Evolutionary conservation across 73 alveolate genomes (phyloP).

Genomic region (Halteria grandinella): DNA sequence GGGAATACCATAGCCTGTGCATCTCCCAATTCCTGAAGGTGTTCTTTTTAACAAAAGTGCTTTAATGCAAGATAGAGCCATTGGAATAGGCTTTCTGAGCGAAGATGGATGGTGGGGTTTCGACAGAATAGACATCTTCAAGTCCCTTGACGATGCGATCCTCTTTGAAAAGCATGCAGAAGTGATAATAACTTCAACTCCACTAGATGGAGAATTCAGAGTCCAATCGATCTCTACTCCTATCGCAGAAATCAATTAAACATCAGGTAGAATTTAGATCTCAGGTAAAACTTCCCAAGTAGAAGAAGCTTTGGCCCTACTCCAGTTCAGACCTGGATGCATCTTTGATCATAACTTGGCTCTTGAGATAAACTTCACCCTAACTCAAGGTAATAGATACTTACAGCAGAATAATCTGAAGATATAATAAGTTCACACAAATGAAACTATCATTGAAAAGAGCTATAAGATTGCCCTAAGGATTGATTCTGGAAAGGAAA

Average conservation of each 20-base stretch:
- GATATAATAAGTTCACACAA: no score
- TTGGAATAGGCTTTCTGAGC: slow-evolving; percentile 26
- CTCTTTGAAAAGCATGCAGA: no score
- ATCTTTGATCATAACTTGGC: background rate
- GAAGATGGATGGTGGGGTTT: slow-evolving; percentile 55
- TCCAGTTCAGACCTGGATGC: slow-evolving; percentile 43
- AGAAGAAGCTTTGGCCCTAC: background rate
- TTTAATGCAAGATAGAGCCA: slow-evolving; percentile 13
- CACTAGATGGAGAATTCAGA: slow-evolving; percentile 9
- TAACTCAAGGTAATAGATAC: background rate
- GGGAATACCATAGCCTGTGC: slow-evolving; percentile 37
- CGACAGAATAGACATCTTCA: no score
- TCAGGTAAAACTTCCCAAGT: slow-evolving; percentile 6
- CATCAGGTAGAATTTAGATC: background rate
- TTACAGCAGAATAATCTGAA: no score
- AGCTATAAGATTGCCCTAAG: background rate
- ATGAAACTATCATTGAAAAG: no score
- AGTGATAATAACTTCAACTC: no score
- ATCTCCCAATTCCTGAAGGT: background rate
- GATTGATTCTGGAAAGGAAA: background rate
- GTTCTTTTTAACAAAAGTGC: slow-evolving; percentile 18
- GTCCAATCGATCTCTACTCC: no score
- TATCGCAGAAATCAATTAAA: background rate
- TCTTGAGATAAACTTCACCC: background rate
- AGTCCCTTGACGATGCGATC: no score